Evolutionary conservation across 1,284 basidiomycete genomes (phyloP).

Genomic region (Microbotryum intermedium): DNA sequence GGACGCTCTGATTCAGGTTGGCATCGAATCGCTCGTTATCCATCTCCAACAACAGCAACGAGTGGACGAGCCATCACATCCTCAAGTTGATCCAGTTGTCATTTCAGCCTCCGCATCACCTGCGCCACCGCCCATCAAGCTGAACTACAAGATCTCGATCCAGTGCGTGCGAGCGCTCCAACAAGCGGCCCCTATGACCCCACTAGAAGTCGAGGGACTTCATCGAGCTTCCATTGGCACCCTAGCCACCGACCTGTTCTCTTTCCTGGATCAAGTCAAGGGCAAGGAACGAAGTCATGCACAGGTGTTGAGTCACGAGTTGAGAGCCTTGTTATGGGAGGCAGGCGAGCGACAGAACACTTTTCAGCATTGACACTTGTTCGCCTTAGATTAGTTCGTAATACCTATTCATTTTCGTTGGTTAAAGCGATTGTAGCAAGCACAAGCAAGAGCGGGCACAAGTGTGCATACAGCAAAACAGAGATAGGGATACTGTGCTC

Average conservation of each 20-base stretch:
- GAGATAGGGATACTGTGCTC: not conserved
- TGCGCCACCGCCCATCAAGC: not conserved
- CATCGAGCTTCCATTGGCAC: not conserved
- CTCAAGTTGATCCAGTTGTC: not conserved
- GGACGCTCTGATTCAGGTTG: no score
- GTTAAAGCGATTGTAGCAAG: no score
- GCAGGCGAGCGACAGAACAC: no score
- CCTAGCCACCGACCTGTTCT: no score
- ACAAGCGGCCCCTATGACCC: not conserved
- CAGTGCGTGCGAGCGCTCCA: slow-evolving; percentile 3
- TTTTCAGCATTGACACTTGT: no score
- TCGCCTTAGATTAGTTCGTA: no score
- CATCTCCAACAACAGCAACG: not conserved
- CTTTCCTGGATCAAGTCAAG: not conserved
- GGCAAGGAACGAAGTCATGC: not conserved
- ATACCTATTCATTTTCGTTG: no score
- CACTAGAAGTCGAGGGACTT: not conserved
- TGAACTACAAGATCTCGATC: slow-evolving; percentile 21
- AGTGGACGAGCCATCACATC: not conserved
- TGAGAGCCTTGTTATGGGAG: not conserved
- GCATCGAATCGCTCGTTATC: slow-evolving; percentile 18
- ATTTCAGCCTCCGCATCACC: not conserved
- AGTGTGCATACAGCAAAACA: not conserved
- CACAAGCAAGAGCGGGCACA: no score
- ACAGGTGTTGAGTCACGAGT: not conserved